Base-by-base conservation (phyloP, 1,284 basidiomycete genomes). In the Tilletiaria anomala region DNA sequence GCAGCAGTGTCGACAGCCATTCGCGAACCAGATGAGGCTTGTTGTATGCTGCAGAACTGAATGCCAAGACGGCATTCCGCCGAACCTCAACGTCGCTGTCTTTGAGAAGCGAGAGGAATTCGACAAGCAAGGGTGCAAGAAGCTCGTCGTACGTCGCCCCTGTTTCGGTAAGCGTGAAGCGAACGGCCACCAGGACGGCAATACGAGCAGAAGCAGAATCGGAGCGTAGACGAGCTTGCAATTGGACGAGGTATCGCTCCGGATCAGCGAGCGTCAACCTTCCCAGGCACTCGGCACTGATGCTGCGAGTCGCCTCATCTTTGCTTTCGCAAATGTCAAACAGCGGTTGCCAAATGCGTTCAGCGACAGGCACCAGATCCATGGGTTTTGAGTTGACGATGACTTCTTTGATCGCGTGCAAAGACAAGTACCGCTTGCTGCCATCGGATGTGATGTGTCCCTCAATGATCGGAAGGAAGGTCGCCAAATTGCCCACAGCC, bases 351-450 rank as follows among this genome's bases (percentile, higher is more conserved):
- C 93, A 99, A 10, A 96, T 76, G 15, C 76, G 70, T 42, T 91
- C 84, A 2, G 88, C 85, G 24, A 93, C 77, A 18, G 75, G 73
- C 53, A 85, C 83, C 17, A 96, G 71, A 61, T 89, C 82, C 0
- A 77, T 77, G 43, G 79, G 74, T 4, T 83, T 80, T 42, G 82
- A 85, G 68, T 96, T 84, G 0, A 83, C 82, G 42, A 94, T 88
- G 42, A 94, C 83, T 73, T 97, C 93, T 70, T 94, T 94, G 29
- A 96, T 72, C 10, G 89, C 84, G 58, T 94, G 84, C 35, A 97
- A 73, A 12, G 87, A 79, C 15, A 94, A 70, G 19, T 91, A 69
- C 10, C 85, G 77, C 56, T 79, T 81, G 59, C 81, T 78, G 15
- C 6, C 32, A 33, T 48, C 75, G 51, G 85, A 76, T 14, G 39